Evolutionary conservation across 371 early-diverging fungal genomes (phyloP).

Genomic region (Mucor indicus): DNA sequence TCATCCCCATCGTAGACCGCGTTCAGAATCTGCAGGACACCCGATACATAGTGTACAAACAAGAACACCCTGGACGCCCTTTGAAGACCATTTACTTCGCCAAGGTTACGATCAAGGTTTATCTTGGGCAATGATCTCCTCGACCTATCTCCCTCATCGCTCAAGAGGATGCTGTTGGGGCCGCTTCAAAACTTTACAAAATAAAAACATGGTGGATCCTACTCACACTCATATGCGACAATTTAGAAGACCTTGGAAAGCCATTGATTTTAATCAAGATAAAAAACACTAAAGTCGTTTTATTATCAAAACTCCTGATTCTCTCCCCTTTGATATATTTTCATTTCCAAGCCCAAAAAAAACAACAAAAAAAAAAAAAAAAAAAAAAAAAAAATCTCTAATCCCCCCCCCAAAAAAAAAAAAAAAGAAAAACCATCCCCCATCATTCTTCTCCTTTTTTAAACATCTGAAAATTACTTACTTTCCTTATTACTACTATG

Average conservation of each 20-base stretch:
- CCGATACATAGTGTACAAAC: conserved; percentile 34
- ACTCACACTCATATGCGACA: conserved; percentile 24
- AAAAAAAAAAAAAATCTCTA: conserved; percentile 10
- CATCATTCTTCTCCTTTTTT: too few relatives aligned
- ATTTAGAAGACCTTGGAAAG: conserved; percentile 28
- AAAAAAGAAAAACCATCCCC: too few relatives aligned
- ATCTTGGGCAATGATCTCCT: conserved; percentile 50
- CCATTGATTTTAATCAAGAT: conserved; percentile 15
- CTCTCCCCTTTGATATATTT: not conserved
- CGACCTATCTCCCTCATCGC: conserved; percentile 45
- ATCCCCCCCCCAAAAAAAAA: conserved; percentile 2
- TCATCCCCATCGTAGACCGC: conserved; percentile 16
- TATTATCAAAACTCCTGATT: not conserved
- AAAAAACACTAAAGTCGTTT: not conserved
- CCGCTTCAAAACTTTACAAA: conserved; percentile 47
- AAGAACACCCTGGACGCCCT: conserved; percentile 50
- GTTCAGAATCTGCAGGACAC: conserved; percentile 20
- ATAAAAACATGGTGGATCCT: conserved; percentile 23
- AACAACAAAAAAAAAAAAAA: not conserved
- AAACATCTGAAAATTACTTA: too few relatives aligned
- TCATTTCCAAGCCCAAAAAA: too few relatives aligned
- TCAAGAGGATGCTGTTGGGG: conserved; percentile 55
- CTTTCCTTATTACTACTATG: too few relatives aligned
- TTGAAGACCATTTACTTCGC: conserved; percentile 45
- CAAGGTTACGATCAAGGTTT: conserved; percentile 45